phyloP scores from a whole-genome alignment of 352 stramenopile genomes.

The Phytopythium vexans region DNA sequence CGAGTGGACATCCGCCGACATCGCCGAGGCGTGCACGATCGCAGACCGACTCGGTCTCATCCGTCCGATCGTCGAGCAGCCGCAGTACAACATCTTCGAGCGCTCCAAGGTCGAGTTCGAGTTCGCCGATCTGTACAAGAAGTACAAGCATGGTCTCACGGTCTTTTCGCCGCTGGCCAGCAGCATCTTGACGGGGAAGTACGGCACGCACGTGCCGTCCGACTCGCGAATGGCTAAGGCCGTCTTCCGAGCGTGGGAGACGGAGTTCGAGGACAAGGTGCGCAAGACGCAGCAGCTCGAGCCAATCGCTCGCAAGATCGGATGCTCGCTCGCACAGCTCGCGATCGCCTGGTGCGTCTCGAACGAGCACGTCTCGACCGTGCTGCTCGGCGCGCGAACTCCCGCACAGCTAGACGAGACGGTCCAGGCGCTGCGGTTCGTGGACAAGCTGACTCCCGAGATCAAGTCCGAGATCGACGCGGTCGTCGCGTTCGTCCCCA shows the following conservation, averaged over 20 bases:
- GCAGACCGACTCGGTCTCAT: conserved; percentile 32
- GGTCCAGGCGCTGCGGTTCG: conserved; percentile 34
- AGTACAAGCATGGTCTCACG: conserved; percentile 30
- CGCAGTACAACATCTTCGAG: conserved; percentile 58
- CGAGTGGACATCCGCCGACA: conserved; percentile 51
- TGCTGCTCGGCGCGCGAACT: conserved; percentile 42
- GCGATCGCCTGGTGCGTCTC: conserved; percentile 46
- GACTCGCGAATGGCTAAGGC: conserved; percentile 21
- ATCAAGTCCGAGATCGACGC: conserved; percentile 46
- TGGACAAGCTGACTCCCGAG: conserved; percentile 40
- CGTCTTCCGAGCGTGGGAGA: not conserved
- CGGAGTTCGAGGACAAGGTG: conserved; percentile 11
- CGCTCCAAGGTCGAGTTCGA: conserved; percentile 23
- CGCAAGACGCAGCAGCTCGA: conserved; percentile 17
- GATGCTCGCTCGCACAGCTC: conserved; percentile 39
- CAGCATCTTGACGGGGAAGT: conserved; percentile 63
- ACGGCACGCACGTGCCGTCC: conserved; percentile 28
- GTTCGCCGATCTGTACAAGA: conserved; percentile 10
- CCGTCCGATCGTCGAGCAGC: conserved; percentile 42
- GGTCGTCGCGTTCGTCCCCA: conserved; percentile 13
- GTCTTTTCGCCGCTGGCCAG: conserved; percentile 24
- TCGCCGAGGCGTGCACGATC: conserved; percentile 42
- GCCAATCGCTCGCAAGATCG: conserved; percentile 25
- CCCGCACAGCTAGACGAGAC: conserved; percentile 57
- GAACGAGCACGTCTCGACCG: conserved; percentile 44